A percentile compares a stretch with the other conserved stretches of the same genome.
Evolutionary conservation across 306 rosid species (phyloP).

Genomic region (Vachellia collinsii): DNA sequence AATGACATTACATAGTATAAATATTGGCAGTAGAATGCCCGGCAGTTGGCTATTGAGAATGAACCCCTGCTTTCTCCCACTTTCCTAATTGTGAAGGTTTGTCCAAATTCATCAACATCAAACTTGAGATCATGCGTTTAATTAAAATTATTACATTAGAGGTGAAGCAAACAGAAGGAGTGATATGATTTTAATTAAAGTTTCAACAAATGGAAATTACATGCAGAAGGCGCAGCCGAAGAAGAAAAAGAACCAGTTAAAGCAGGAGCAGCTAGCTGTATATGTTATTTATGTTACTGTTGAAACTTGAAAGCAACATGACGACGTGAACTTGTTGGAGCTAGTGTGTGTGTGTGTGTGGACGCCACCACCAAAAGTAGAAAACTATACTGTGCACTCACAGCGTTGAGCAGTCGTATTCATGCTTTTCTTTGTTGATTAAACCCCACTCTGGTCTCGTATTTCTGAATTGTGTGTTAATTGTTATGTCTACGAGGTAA

Average conservation of each 20-base stretch:
- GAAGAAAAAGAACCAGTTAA: neutral
- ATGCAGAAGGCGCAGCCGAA: neutral
- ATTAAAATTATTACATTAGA: too few relatives aligned
- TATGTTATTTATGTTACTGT: neutral
- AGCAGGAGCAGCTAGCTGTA: neutral
- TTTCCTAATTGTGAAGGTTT: neutral
- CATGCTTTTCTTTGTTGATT: neutral
- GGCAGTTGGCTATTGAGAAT: neutral
- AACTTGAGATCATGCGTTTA: neutral
- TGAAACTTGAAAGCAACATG: neutral
- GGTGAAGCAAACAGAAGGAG: too few relatives aligned
- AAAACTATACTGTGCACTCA: neutral
- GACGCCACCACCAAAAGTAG: neutral
- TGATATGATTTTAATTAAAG: too few relatives aligned
- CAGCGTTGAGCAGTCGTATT: neutral
- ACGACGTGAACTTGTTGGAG: neutral
- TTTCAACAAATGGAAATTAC: neutral
- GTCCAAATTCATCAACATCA: neutral
- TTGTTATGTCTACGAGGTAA: neutral
- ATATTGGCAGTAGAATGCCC: neutral
- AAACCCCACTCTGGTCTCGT: neutral
- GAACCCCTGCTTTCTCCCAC: neutral
- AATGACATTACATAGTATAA: neutral
- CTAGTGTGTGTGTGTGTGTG: neutral
- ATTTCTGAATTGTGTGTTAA: neutral